Evolutionary conservation across 352 stramenopile genomes (phyloP), one percentile per base, ranked within the genome.

Genomic region (Pythium dissotocum): DNA sequence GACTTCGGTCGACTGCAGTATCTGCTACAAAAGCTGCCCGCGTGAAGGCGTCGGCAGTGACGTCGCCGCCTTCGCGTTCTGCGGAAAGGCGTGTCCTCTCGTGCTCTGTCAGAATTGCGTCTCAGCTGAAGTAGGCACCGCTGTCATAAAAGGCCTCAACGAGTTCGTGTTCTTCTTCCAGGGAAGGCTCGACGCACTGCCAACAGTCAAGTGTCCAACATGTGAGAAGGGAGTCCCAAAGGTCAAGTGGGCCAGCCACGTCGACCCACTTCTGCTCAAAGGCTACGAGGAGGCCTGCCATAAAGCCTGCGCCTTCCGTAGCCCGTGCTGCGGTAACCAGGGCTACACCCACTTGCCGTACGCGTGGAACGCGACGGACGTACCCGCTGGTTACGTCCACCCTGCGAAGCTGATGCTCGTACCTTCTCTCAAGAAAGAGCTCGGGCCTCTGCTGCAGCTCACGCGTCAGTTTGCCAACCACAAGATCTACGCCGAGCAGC

Each of bases 311-410:
- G 65, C 64, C 16, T 69, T 72, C 60, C 60, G 58, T 30, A 61
- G 52, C 7, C 60, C 69, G 48, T 76, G 69, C 56, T 76, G 69
- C 56, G 58, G 72, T 51, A 26, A 76, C 51, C 7, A 42, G 13
- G 4, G 26, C 10, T 73, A 73, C 58, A 67, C 56, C 6, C 70
- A 77, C 16, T 32, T 76, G 56, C 69, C 69, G 7, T 26, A 26
- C 1, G 59, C 21, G 28, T 53, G 1, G 40, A 49, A 53, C 30
- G 48, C 53, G 1, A 56, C 40, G 14, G 14, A 59, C 8, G 18
- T 46, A 9, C 58, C 56, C 5, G 5, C 0, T 32, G 59, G 36
- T 14, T 64, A 58, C 36, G 44, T 48, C 32, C 14, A 61, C 12
- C 57, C 48, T 0, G 5, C 24, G 42, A 18, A 36, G 33, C 51